Evolutionary conservation across 2,329 filamentous ascomycete species (phyloP).

Genomic region (Didymosphaeria variabile): DNA sequence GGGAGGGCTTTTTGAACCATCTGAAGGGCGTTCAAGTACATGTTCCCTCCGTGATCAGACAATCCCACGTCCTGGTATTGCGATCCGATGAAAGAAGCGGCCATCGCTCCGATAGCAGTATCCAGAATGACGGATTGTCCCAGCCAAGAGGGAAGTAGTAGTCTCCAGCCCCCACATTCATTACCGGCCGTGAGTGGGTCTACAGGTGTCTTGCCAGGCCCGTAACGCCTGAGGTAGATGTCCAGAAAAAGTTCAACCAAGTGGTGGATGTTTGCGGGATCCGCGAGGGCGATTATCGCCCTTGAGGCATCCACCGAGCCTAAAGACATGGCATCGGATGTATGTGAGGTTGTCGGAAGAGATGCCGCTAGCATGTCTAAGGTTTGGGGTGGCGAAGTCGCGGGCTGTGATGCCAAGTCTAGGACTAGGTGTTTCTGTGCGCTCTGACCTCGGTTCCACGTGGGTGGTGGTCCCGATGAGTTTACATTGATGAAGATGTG

Average conservation of each 20-base stretch:
- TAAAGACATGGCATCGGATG: constrained; percentile 5
- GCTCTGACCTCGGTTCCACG: constrained; percentile 30
- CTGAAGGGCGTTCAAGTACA: constrained; percentile 29
- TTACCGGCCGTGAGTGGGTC: constrained; percentile 22
- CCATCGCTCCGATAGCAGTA: constrained; percentile 29
- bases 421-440: constrained; percentile 33
- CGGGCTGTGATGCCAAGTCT: constrained; percentile 28
- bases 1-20: constrained; percentile 27
- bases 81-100: constrained; percentile 27
- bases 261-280: constrained; percentile 20
- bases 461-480: constrained; percentile 26
- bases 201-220: constrained; percentile 15
- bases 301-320: constrained; percentile 8
- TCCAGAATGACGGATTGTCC: constrained; percentile 29
- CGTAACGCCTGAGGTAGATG: constrained; percentile 27
- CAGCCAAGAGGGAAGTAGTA: constrained; percentile 27
- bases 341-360: not conserved
- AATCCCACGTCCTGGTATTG: constrained; percentile 27
- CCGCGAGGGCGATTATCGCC: constrained; percentile 15
- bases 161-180: constrained; percentile 30
- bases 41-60: constrained; percentile 19
- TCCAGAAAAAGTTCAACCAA: constrained; percentile 29
- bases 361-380: constrained; percentile 8
- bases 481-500: constrained; percentile 34
- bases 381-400: constrained; percentile 13